A percentile compares a stretch with the other conserved stretches of the same genome.
These are phyloP conservation scores for Leucosporidium creatinivorum DNA, from an alignment of 768 basidiomycete genomes.

Conservation along the genomic window DNA sequence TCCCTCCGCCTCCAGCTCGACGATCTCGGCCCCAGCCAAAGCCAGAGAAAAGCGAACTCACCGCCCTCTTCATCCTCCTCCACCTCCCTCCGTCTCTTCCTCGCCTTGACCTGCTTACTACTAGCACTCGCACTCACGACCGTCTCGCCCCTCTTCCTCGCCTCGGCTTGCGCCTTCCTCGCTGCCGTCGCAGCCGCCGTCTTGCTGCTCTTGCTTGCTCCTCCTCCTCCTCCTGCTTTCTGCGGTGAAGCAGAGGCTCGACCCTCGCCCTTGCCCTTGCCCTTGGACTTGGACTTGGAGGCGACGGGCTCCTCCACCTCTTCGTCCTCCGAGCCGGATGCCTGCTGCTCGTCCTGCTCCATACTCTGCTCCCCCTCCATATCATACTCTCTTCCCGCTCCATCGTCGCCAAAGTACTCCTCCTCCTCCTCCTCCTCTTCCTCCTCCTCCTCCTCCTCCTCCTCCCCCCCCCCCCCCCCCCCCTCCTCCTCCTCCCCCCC, in stretches of 20 bases:
- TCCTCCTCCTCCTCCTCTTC: conserved; percentile 3
- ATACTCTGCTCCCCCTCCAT: conserved; percentile 23
- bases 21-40: no score
- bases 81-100: conserved; percentile 12
- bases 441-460: conserved; percentile 1
- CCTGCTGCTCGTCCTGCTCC: conserved; percentile 28
- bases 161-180: not conserved
- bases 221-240: no score
- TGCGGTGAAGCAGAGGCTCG: conserved; percentile 2
- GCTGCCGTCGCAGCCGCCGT: conserved; percentile 3
- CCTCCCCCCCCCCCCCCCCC: no score
- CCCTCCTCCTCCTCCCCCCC: not conserved
- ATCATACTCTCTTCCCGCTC: conserved; percentile 22
- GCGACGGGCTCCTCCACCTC: not conserved
- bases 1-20: no score
- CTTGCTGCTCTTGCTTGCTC: conserved; percentile 16
- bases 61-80: conserved; percentile 33
- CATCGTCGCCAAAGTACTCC: conserved; percentile 17
- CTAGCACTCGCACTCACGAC: not conserved
- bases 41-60: no score
- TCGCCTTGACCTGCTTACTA: not conserved
- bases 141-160: not conserved
- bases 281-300: not conserved
- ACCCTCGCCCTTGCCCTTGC: conserved; percentile 4
- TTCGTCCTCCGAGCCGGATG: not conserved